These are phyloP conservation scores for Hypoxylon sp. DNA, from an alignment of 2,329 filamentous ascomycete genomes.

Conservation along the genomic window DNA sequence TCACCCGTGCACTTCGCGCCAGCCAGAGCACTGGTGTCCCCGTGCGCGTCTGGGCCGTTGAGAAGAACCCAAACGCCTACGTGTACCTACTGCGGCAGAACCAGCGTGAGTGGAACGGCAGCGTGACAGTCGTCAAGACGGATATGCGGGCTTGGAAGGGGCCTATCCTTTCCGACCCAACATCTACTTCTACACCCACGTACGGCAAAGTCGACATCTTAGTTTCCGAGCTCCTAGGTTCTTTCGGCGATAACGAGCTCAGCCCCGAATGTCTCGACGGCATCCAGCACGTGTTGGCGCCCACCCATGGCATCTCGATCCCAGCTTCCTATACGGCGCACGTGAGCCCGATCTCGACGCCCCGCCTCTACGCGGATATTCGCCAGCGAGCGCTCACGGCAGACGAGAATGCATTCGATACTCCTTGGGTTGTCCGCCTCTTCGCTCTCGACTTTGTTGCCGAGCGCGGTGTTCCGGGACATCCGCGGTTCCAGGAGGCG, in stretches of 20 bases:
- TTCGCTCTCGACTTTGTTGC: conserved; percentile 91
- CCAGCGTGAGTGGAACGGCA: conserved; percentile 81
- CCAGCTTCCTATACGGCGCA: conserved; percentile 94
- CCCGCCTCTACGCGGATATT: conserved; percentile 87
- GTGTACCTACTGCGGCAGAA: conserved; percentile 93
- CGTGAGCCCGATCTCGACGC: conserved; percentile 90
- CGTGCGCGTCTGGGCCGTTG: conserved; percentile 91
- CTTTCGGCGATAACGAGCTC: conserved; percentile 96
- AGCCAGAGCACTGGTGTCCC: conserved; percentile 81
- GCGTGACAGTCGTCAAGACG: conserved; percentile 90
- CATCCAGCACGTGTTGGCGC: conserved; percentile 88
- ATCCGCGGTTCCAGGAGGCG: conserved; percentile 77
- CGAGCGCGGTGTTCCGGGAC: conserved; percentile 69
- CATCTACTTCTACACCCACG: conserved; percentile 60
- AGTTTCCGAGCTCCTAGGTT: conserved; percentile 93
- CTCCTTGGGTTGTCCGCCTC: conserved; percentile 94
- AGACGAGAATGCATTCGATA: conserved; percentile 84
- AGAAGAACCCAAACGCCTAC: conserved; percentile 98
- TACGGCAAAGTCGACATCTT: conserved; percentile 87
- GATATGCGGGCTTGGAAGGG: conserved; percentile 99
- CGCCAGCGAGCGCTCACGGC: conserved; percentile 67
- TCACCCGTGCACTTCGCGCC: conserved; percentile 87
- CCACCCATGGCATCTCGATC: conserved; percentile 89
- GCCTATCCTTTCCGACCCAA: conserved; percentile 68
- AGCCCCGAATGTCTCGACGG: conserved; percentile 97